Evolutionary conservation across 2,329 filamentous ascomycete species (phyloP), one percentile per base, ranked within the genome.

Genomic region (Neophaeococcomyces aloes): DNA sequence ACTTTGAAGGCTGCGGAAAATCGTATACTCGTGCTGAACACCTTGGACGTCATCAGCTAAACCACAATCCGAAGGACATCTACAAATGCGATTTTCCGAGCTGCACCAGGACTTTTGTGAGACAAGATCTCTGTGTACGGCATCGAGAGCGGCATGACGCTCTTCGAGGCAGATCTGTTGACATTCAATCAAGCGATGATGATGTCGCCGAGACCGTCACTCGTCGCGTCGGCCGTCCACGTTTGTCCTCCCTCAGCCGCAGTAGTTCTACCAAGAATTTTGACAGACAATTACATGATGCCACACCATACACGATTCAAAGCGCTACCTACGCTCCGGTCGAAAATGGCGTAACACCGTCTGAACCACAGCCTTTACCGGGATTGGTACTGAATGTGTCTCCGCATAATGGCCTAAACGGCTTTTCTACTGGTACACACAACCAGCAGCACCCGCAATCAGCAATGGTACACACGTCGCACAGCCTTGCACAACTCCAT

Each of bases 21-120:
- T 91, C 83, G 60, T 98, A 98, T 62, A 95, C 89, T 19, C 78
- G 91, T 60, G 89, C 91, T 7, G 91, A 96, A 65, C 91, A 98
- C 69, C 70, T 98, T 68, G 95, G 95, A 66, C 79, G 91, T 34
- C 89, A 96, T 65, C 88, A 96, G 66, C 68, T 96, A 54, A 98
- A 98, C 61, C 91, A 96, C 66, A 83, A 85, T 47, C 89, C 89
- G 15, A 95, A 95, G 65, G 86, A 93, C 60, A 94, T 94, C 44
- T 96, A 94, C 61, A 78, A 79, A 58, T 96, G 91, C 69, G 86
- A 93, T 58, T 94, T 88, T 57, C 85, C 86, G 15, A 86, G 88
- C 58, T 98, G 91, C 64, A 78, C 81, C 48, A 82, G 89, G 40
- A 81, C 83, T 25, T 98, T 96, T 66, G 89, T 96, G 46, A 81